A percentile compares a stretch with the other conserved stretches of the same genome.
These are phyloP conservation scores for Marsdenia floribunda DNA, from an alignment of 257 asterid species.

Conservation along the genomic window DNA sequence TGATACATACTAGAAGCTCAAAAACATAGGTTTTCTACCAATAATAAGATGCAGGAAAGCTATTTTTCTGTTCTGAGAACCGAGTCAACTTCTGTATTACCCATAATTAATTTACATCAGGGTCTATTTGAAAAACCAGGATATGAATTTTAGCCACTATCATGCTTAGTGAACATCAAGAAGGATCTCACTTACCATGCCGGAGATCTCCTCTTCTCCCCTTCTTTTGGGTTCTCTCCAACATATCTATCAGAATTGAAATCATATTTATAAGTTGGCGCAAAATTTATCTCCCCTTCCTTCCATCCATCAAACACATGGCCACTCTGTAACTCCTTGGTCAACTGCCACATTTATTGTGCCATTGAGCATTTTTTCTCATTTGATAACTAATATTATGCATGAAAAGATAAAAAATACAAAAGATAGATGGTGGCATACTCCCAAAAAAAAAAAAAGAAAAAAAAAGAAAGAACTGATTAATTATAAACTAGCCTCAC, in stretches of 20 bases:
- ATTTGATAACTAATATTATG: neutral
- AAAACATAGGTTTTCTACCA: neutral
- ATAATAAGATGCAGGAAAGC: neutral
- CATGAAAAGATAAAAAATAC: neutral
- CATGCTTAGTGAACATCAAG: neutral
- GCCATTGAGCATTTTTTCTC: conserved; percentile 12
- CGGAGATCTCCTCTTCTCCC: conserved; percentile 89
- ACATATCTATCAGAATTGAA: conserved; percentile 63
- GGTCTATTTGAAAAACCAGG: neutral
- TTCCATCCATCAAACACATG: conserved; percentile 86
- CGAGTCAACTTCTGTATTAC: too few species aligned
- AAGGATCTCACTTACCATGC: conserved; percentile 60
- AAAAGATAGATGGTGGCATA: neutral
- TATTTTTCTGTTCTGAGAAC: neutral
- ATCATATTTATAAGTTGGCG: conserved; percentile 91
- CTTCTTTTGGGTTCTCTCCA: conserved; percentile 65
- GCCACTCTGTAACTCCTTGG: conserved; percentile 66
- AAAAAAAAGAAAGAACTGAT: neutral
- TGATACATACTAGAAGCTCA: neutral
- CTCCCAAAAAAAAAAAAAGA: neutral
- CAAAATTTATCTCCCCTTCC: conserved; percentile 78
- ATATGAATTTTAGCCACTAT: neutral
- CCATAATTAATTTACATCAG: neutral
- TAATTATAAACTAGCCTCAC: conserved; percentile 24
- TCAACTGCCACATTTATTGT: conserved; percentile 40